Base-by-base conservation (phyloP, 1,284 basidiomycete species). In the Pseudozyma sp. region DNA sequence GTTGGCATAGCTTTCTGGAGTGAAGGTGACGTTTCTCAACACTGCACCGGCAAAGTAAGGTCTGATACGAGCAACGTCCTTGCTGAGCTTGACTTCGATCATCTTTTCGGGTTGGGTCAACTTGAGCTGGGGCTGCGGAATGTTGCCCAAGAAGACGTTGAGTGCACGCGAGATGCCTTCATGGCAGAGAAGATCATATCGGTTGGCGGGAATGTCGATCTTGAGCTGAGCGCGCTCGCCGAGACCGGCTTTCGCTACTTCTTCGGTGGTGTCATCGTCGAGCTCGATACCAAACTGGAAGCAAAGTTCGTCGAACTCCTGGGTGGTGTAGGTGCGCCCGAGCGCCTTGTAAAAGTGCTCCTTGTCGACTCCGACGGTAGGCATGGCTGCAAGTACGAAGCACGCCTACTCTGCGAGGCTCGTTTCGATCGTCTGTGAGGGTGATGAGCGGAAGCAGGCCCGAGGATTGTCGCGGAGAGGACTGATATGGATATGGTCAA, bases 231-330 rank as follows among this genome's bases (percentile, higher is more conserved):
- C 43, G 90, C 94, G 77, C 91, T 92, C 87, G 90, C 93, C 84
- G 88, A 90, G 64, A 89, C 78, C 79, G 4, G 77, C 89, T 52
- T 89, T 91, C 81, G 93, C 89, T 42, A 95, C 92, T 78, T 94
- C 92, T 79, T 90, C 89, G 3, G 94, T 97, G 33, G 94, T 97
- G 92, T 98, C 96, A 86, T 97, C 96, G 83, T 99, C 96, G 44
- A 99, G 88, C 87, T 99, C 96, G 68, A 99, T 88, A 62, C 96
- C 96, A 86, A 96, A 99, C 80, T 98, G 94, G 87, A 99, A 99
- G 84, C 94, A 93, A 56, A 99, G 89, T 83, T 91, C 90, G 86
- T 98, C 96, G 82, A 99, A 98, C 79, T 96, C 94, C 72, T 96
- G 69, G 4, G 78, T 77, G 40, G 79, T 90, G 87, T 94, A 99